A percentile compares a stretch with the other conserved stretches of the same genome.
Evolutionary conservation across 805 yeast genomes (phyloP).

Genomic region (Candida chauliodis): DNA sequence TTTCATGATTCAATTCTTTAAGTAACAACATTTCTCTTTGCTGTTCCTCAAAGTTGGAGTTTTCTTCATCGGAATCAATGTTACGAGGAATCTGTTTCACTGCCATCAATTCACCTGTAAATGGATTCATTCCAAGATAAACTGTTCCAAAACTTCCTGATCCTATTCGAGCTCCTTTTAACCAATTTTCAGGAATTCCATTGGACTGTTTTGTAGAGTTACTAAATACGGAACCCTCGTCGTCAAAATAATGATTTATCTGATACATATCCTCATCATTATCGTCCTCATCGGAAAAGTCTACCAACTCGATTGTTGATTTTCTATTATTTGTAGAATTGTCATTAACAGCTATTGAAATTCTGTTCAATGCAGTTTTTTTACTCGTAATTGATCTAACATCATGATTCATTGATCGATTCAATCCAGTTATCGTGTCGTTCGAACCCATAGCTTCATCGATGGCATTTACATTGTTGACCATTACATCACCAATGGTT

Average conservation of each 20-base stretch:
- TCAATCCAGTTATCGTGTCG: slow-evolving; percentile 25
- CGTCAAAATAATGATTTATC: slow-evolving; percentile 10
- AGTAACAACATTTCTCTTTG: slow-evolving; percentile 78
- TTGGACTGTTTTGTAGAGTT: slow-evolving; percentile 5
- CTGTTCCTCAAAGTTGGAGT: slow-evolving; percentile 53
- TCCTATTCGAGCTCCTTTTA: slow-evolving; percentile 89
- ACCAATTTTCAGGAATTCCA: slow-evolving; percentile 70
- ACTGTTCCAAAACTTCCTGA: slow-evolving; percentile 95
- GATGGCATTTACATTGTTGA: slow-evolving; percentile 53
- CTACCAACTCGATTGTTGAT: slow-evolving; percentile 47
- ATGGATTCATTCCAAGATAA: slow-evolving; percentile 83
- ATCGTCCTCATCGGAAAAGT: slow-evolving; percentile 41
- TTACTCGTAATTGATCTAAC: slow-evolving; percentile 15
- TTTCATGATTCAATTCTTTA: slow-evolving; percentile 79
- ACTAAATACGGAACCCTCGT: slow-evolving; percentile 3
- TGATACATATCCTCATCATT: slow-evolving; percentile 30
- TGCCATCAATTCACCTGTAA: slow-evolving; percentile 95
- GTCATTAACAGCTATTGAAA: slow-evolving; percentile 16
- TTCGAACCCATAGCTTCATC: slow-evolving; percentile 38
- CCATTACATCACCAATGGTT: slow-evolving; percentile 63
- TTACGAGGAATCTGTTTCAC: slow-evolving; percentile 88
- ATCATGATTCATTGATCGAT: slow-evolving; percentile 16
- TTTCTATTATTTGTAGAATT: slow-evolving; percentile 25
- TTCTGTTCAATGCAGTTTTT: slow-evolving; percentile 6
- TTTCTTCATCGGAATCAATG: slow-evolving; percentile 10